These are phyloP conservation scores for Talaromyces trachyspermus DNA, from an alignment of 495 filamentous ascomycete genomes.

Conservation along the genomic window DNA sequence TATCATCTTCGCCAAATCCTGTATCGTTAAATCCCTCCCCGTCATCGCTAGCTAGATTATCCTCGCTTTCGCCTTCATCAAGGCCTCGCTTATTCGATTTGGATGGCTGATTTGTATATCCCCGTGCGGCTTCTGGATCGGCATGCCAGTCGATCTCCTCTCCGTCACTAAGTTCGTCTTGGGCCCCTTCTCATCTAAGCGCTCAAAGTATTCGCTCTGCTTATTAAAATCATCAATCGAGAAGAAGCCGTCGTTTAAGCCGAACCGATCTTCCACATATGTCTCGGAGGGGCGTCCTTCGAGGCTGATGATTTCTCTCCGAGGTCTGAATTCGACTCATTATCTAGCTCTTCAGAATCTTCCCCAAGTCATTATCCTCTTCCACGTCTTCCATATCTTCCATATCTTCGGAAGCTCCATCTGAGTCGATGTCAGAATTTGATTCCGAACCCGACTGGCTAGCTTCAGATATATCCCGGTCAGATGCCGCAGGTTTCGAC, in stretches of 20 bases:
- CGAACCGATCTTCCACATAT: conserved; percentile 53
- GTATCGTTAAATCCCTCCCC: conserved; percentile 72
- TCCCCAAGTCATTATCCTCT: conserved; percentile 12
- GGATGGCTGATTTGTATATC: neutral
- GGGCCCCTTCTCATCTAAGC: conserved; percentile 67
- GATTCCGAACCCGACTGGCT: conserved; percentile 6
- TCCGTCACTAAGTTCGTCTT: conserved; percentile 51
- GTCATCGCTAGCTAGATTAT: conserved; percentile 45
- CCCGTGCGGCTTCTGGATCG: conserved; percentile 47
- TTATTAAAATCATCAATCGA: conserved; percentile 97
- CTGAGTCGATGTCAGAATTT: neutral
- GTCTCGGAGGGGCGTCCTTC: conserved; percentile 14
- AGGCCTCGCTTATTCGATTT: conserved; percentile 10
- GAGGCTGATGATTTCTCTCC: conserved; percentile 9
- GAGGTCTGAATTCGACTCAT: neutral
- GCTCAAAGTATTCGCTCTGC: conserved; percentile 78
- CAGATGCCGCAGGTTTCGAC: conserved; percentile 7
- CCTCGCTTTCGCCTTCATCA: conserved; percentile 11
- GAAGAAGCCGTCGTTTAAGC: conserved; percentile 93
- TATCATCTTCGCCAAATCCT: conserved; percentile 51
- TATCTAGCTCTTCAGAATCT: conserved; percentile 6
- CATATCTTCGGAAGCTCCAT: conserved; percentile 18
- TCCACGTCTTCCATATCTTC: conserved; percentile 16
- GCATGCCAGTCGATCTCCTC: conserved; percentile 83
- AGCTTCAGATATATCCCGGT: conserved; percentile 17